Evolutionary conservation across 495 filamentous ascomycete genomes (phyloP).

Genomic region (Neurospora discreta): DNA sequence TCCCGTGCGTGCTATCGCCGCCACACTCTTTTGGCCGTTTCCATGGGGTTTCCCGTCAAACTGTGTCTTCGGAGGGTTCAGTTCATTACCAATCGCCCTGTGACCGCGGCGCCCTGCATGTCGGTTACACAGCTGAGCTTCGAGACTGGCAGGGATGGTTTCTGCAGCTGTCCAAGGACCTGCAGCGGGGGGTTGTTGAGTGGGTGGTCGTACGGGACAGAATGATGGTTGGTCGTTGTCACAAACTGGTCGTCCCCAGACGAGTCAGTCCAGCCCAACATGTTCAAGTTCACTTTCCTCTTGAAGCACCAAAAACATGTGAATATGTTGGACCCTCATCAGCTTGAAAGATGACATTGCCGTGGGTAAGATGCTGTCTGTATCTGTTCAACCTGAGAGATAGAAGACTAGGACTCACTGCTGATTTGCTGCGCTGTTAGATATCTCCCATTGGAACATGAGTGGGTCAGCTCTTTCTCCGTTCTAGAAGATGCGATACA

Average conservation of each 20-base stretch:
- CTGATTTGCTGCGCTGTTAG: neutral
- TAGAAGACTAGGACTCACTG: neutral
- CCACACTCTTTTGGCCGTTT: neutral
- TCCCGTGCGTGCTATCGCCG: neutral
- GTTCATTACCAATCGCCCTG: slow-evolving; percentile 1
- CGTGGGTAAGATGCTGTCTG: neutral
- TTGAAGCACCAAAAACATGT: neutral
- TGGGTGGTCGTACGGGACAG: neutral
- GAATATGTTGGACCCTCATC: neutral
- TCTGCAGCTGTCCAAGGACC: neutral
- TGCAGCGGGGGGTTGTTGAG: neutral
- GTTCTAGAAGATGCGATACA: neutral
- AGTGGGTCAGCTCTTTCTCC: neutral
- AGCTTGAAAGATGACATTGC: neutral
- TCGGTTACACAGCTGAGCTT: neutral
- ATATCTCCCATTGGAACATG: neutral
- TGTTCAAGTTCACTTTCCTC: neutral
- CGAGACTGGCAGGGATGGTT: neutral
- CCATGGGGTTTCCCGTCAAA: neutral
- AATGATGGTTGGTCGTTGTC: neutral
- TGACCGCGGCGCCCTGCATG: slow-evolving; percentile 14
- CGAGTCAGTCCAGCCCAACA: neutral
- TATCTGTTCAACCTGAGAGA: too few species aligned
- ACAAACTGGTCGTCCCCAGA: neutral
- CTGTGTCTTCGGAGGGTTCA: neutral